A percentile compares a stretch with the other conserved stretches of the same genome.
Conservation (phyloP, 2,329 filamentous ascomycete genomes). For the Paecilomyces fulvus region DNA sequence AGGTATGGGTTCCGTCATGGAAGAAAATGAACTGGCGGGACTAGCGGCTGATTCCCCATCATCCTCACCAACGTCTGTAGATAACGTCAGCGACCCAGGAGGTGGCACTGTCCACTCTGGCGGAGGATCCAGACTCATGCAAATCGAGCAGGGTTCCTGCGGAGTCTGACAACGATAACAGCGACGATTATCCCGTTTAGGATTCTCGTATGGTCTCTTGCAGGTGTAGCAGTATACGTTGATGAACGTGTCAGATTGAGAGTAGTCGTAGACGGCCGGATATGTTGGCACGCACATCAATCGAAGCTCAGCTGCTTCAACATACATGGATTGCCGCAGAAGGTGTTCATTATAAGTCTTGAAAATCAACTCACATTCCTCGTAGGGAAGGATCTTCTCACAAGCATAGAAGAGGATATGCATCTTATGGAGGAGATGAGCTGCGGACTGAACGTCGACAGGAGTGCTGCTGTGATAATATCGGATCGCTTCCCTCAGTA, state of each 20-base stretch:
- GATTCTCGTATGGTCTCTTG: conserved; percentile 47
- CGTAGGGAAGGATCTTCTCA: conserved; percentile 29
- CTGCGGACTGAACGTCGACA: conserved; percentile 33
- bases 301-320: conserved; percentile 48
- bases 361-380: conserved; percentile 48
- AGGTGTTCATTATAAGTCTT: conserved; percentile 51
- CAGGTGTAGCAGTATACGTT: conserved; percentile 50
- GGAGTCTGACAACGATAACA: conserved; percentile 43
- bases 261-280: conserved; percentile 50
- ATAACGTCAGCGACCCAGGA: conserved; percentile 2
- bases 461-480: conserved; percentile 31
- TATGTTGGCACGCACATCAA: conserved; percentile 47
- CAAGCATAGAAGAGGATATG: conserved; percentile 30
- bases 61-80: conserved; percentile 7
- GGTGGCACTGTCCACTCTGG: conserved; percentile 29
- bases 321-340: conserved; percentile 33
- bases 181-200: conserved; percentile 38
- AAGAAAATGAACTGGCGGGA: conserved; percentile 38
- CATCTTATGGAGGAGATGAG: conserved; percentile 33
- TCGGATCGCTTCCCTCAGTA: conserved; percentile 31
- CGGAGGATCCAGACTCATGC: conserved; percentile 33
- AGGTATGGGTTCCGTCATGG: conserved; percentile 22
- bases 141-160: conserved; percentile 34
- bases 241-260: conserved; percentile 45
- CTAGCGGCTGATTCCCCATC: conserved; percentile 19